These are phyloP conservation scores for Leucosporidium yakuticum DNA, from an alignment of 768 basidiomycete species.

Conservation along the genomic window DNA sequence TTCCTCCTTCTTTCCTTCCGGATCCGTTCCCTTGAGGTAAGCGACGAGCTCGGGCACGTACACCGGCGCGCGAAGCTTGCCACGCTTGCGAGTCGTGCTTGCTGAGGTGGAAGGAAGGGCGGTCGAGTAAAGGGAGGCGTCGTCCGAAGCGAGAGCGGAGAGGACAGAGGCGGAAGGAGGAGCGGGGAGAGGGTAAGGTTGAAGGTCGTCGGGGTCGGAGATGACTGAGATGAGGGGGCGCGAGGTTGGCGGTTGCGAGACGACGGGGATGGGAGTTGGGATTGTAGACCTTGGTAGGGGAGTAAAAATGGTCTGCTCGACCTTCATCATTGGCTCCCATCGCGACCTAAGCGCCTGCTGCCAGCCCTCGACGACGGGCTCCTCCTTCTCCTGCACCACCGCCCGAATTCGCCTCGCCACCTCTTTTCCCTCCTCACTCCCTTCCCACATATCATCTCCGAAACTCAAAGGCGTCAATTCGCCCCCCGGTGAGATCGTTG, in stretches of 20 bases:
- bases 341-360: slow-evolving; percentile 1
- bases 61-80: slow-evolving; percentile 71
- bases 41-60: slow-evolving; percentile 80
- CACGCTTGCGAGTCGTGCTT: slow-evolving; percentile 71
- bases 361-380: slow-evolving; percentile 23
- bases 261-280: neutral
- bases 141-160: slow-evolving; percentile 66
- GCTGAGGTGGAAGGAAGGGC: slow-evolving; percentile 63
- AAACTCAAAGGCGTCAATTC: slow-evolving; percentile 70
- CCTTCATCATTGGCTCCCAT: neutral
- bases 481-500: slow-evolving; percentile 36
- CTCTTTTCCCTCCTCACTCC: slow-evolving; percentile 57
- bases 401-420: slow-evolving; percentile 62
- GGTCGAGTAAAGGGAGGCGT: slow-evolving; percentile 63
- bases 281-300: too few species aligned
- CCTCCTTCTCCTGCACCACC: slow-evolving; percentile 37
- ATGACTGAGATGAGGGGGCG: slow-evolving; percentile 52
- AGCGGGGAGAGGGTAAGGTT: slow-evolving; percentile 30
- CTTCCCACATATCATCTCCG: slow-evolving; percentile 66
- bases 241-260: neutral
- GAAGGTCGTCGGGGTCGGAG: slow-evolving; percentile 40
- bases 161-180: slow-evolving; percentile 39
- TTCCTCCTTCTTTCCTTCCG: slow-evolving; percentile 50
- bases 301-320: too few species aligned
- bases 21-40: slow-evolving; percentile 57